Percentiles rank a stretch among this genome's conserved stretches.
These are phyloP conservation scores for Ilex paraguariensis DNA, from an alignment of 305 asterid genomes.

Conservation along the genomic window DNA sequence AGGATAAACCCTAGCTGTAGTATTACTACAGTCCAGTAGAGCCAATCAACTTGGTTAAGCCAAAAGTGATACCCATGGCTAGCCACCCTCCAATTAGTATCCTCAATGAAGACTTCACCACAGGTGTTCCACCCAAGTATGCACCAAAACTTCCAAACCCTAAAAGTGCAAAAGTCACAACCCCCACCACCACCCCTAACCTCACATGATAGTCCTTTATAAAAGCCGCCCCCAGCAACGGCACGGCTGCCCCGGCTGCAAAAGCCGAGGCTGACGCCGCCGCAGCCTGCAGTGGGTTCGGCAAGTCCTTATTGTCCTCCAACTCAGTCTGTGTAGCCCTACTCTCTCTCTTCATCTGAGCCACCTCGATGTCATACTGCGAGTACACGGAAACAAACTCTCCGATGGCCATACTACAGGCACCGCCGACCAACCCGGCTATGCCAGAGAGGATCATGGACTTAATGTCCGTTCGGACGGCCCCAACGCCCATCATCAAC, in stretches of 20 bases:
- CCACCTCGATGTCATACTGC: constrained; percentile 49
- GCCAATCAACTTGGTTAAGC: constrained; percentile 41
- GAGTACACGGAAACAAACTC: constrained; percentile 15
- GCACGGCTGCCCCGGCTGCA: constrained; percentile 45
- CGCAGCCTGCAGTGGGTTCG: constrained; percentile 49
- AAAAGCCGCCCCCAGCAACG: constrained; percentile 45
- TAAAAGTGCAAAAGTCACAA: constrained; percentile 38
- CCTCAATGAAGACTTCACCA: constrained; percentile 31
- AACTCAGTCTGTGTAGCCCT: not conserved
- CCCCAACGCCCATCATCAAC: constrained; percentile 53
- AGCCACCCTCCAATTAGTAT: constrained; percentile 56
- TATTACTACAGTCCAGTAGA: constrained; percentile 17
- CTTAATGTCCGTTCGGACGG: constrained; percentile 35
- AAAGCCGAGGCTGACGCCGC: constrained; percentile 46
- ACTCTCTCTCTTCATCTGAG: constrained; percentile 35
- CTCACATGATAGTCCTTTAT: constrained; percentile 30
- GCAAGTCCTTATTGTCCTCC: constrained; percentile 19
- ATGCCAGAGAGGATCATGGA: constrained; percentile 50
- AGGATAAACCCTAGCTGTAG: too few species aligned
- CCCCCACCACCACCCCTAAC: constrained; percentile 39
- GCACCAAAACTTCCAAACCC: constrained; percentile 47
- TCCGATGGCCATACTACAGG: constrained; percentile 72
- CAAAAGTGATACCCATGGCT: constrained; percentile 52
- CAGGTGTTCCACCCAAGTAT: constrained; percentile 35
- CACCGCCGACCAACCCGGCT: constrained; percentile 53